Conservation (phyloP, 1,284 basidiomycete genomes). For the Cronartium quercuum region DNA sequence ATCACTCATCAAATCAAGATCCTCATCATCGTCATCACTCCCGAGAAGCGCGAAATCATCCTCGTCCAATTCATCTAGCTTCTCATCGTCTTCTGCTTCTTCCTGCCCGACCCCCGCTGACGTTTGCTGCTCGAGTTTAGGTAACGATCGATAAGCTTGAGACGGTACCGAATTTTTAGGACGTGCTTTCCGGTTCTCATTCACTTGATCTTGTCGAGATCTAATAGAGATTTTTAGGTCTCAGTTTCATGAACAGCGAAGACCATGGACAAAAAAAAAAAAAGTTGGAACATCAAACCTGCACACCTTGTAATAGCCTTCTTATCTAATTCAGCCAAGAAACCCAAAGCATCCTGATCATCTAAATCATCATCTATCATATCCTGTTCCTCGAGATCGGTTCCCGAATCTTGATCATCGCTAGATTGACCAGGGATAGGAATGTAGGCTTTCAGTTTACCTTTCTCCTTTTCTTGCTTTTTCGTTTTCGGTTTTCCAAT, state of each 20-base stretch:
- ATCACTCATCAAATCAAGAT: slow-evolving; percentile 31
- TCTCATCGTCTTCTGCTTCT: slow-evolving; percentile 14
- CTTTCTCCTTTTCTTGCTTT: background rate
- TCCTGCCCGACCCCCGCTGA: background rate
- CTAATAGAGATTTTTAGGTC: background rate
- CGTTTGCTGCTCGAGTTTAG: slow-evolving; percentile 13
- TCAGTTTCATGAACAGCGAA: background rate
- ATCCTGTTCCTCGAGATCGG: background rate
- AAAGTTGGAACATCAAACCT: background rate
- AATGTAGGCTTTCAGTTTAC: background rate
- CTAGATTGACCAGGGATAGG: background rate
- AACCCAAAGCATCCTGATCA: background rate
- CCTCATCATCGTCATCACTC: slow-evolving; percentile 19
- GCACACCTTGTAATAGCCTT: slow-evolving; percentile 34
- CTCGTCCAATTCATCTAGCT: slow-evolving; percentile 30
- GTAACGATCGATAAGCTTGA: slow-evolving; percentile 25
- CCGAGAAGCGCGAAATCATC: slow-evolving; percentile 31
- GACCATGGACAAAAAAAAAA: background rate
- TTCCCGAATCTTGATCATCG: background rate
- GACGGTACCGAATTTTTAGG: slow-evolving; percentile 9
- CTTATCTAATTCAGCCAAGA: slow-evolving; percentile 33
- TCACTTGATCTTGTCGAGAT: slow-evolving; percentile 17
- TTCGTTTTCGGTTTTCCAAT: background rate
- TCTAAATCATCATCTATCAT: slow-evolving; percentile 27
- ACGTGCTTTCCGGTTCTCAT: slow-evolving; percentile 31